Conservation (phyloP, 495 filamentous ascomycete species). For the Daldinia vernicosa region DNA sequence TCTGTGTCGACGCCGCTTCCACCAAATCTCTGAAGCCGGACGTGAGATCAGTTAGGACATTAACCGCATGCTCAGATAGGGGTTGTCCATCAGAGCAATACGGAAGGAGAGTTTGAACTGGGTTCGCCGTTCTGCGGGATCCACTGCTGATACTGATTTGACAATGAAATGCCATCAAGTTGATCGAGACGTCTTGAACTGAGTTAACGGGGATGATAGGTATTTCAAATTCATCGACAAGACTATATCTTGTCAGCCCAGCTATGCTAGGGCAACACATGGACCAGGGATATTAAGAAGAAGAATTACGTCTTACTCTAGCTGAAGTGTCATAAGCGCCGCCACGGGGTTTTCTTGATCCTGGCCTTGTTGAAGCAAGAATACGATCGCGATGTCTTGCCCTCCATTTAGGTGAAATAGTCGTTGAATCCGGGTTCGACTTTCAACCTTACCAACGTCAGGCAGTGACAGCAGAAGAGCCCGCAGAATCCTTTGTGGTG, state of each 20-base stretch:
- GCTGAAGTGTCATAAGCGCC: conserved; percentile 55
- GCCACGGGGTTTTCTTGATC: conserved; percentile 42
- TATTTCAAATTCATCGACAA: conserved; percentile 41
- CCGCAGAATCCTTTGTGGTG: conserved; percentile 47
- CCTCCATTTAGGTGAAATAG: conserved; percentile 56
- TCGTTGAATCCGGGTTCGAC: conserved; percentile 56
- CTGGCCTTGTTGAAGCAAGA: conserved; percentile 56
- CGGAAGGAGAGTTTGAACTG: conserved; percentile 53
- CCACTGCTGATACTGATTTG: conserved; percentile 29
- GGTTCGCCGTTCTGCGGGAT: conserved; percentile 21
- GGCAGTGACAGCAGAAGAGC: conserved; percentile 63
- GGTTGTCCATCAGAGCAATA: conserved; percentile 53
- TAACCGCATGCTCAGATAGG: conserved; percentile 53
- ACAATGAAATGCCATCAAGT: conserved; percentile 45
- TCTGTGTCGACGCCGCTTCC: conserved; percentile 45
- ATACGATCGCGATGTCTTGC: conserved; percentile 59
- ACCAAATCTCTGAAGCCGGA: conserved; percentile 59
- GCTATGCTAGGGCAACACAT: not conserved
- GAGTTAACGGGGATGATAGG: conserved; percentile 51
- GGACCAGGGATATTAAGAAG: not conserved
- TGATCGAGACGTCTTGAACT: conserved; percentile 34
- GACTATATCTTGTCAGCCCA: conserved; percentile 34
- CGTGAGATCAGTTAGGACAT: conserved; percentile 62
- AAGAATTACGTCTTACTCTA: conserved; percentile 44
- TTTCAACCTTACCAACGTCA: conserved; percentile 48